Percentiles rank a stretch among this genome's conserved stretches.
Evolutionary conservation across 116 monocot genomes (phyloP).

Genomic region (Cymodocea nodosa): DNA sequence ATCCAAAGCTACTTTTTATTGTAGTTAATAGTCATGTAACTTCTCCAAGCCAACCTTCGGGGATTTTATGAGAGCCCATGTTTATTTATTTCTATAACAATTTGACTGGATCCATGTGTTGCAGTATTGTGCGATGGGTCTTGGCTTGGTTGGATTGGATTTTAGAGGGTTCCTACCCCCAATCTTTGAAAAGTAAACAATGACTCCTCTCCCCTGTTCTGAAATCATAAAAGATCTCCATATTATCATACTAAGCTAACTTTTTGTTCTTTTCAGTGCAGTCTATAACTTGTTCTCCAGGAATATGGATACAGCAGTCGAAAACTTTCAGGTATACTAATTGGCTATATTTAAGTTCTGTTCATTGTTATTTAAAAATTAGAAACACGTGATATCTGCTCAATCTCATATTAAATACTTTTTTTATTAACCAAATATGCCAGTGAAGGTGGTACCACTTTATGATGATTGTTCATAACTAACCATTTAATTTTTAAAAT

Average conservation of each 20-base stretch:
- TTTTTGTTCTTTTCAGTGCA: constrained; percentile 67
- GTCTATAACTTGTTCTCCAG: constrained; percentile 86
- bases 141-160: constrained; percentile 97
- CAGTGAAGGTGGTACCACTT: no score
- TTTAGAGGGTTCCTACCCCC: constrained; percentile 92
- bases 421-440: no score
- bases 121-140: constrained; percentile 98
- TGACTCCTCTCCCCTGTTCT: neutral
- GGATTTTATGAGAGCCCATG: neutral
- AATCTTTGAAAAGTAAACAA: constrained; percentile 81
- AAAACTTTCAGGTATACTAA: constrained; percentile 82
- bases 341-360: neutral
- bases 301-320: constrained; percentile 85
- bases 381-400: no score
- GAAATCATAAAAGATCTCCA: neutral
- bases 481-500: no score
- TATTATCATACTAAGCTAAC: constrained; percentile 13
- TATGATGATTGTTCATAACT: no score
- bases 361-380: neutral
- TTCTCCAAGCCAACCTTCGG: neutral
- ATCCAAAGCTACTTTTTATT: no score
- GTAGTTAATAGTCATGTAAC: no score
- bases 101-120: neutral
- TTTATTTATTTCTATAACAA: neutral
- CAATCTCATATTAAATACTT: no score